phyloP scores from a whole-genome alignment of 306 rosid genomes.

The Sicyos edulis region DNA sequence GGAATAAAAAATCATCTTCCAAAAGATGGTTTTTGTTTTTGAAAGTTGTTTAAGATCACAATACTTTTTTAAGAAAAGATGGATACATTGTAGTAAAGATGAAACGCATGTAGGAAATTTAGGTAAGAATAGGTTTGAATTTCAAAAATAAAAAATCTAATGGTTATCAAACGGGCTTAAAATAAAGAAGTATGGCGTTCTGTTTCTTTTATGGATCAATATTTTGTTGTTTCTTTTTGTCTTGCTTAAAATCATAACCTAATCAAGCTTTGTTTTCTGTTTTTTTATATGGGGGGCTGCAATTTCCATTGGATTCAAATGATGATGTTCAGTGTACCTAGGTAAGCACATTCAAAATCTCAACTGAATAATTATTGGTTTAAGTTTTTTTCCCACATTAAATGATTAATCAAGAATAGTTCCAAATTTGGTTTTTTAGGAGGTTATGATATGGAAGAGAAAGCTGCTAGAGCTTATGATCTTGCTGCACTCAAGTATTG shows the following conservation, averaged over 20 bases:
- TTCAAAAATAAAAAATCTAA: too few species aligned
- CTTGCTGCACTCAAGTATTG: conserved; percentile 94
- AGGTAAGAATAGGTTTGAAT: too few species aligned
- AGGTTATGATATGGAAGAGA: conserved; percentile 93
- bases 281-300: conserved; percentile 27
- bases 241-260: conserved; percentile 14
- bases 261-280: conserved; percentile 1
- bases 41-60: too few species aligned
- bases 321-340: conserved; percentile 62
- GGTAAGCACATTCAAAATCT: conserved; percentile 43
- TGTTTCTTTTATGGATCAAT: background rate
- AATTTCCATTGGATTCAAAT: conserved; percentile 25
- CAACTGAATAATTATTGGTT: conserved; percentile 7
- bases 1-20: too few species aligned
- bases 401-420: conserved; percentile 7
- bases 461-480: conserved; percentile 94
- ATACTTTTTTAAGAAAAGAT: too few species aligned
- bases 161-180: too few species aligned
- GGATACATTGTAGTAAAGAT: too few species aligned
- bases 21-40: too few species aligned
- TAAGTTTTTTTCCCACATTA: background rate
- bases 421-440: conserved; percentile 50
- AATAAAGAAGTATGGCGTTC: too few species aligned
- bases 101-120: too few species aligned
- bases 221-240: conserved; percentile 18